phyloP scores from a whole-genome alignment of 345 rosid genomes.

The Syzygium oleosum region DNA sequence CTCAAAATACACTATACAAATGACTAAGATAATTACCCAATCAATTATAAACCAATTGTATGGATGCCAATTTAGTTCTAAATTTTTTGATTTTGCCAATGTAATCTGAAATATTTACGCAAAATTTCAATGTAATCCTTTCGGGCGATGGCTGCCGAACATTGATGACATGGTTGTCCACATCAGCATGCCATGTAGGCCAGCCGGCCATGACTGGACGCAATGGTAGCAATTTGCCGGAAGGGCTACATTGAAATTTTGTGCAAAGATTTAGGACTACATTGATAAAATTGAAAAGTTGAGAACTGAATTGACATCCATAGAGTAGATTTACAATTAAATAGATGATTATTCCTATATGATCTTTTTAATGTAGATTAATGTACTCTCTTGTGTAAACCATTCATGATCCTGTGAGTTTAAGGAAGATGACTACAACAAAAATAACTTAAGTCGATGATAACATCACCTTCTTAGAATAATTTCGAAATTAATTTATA shows the following conservation, averaged over 20 bases:
- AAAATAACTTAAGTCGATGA: not conserved
- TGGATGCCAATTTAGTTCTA: rapidly evolving
- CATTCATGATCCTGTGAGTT: not conserved
- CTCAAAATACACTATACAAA: not conserved
- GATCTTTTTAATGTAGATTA: not conserved
- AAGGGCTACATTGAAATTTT: not conserved
- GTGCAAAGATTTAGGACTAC: not conserved
- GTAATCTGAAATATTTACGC: rapidly evolving
- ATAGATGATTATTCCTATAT: not conserved
- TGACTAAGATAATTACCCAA: not conserved
- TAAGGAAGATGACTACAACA: not conserved
- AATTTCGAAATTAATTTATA: not conserved
- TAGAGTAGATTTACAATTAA: not conserved
- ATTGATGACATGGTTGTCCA: too few relatives aligned
- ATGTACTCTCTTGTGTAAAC: not conserved
- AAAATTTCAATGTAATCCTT: not conserved
- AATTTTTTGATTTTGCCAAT: not conserved
- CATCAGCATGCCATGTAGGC: rapidly evolving
- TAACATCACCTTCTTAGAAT: not conserved
- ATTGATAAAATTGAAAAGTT: too few relatives aligned
- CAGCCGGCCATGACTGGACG: rapidly evolving
- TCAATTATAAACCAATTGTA: not conserved
- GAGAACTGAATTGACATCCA: too few relatives aligned
- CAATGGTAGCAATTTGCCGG: rapidly evolving
- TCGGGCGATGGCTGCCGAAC: not conserved